These are phyloP conservation scores for Globisporangium uncinulatum DNA, from an alignment of 352 stramenopile genomes.

Conservation along the genomic window DNA sequence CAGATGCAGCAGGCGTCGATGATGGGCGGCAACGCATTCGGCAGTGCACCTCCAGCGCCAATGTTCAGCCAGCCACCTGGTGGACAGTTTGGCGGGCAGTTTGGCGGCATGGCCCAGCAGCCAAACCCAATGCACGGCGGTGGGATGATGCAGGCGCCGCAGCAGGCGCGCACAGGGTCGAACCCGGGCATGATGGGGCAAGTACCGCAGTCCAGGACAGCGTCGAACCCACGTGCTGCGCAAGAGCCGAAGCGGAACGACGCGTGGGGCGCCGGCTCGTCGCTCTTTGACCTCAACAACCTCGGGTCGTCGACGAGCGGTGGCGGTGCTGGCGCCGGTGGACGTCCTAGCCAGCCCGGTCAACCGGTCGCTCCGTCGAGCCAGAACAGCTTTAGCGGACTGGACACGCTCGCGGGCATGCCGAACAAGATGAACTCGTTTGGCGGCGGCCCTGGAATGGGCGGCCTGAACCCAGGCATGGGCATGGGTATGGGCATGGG, in stretches of 20 bases:
- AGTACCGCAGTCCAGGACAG: conserved; percentile 18
- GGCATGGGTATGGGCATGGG: conserved; percentile 39
- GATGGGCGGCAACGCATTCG: conserved; percentile 24
- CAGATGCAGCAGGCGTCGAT: conserved; percentile 45
- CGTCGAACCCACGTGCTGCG: conserved; percentile 17
- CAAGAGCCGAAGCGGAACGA: conserved; percentile 60
- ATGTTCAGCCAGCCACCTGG: conserved; percentile 39
- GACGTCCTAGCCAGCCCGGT: conserved; percentile 25
- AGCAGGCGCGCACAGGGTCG: conserved; percentile 33
- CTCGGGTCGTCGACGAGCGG: conserved; percentile 26
- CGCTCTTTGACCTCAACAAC: conserved; percentile 78
- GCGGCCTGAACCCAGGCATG: conserved; percentile 20
- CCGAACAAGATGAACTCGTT: conserved; percentile 55
- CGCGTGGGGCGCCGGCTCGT: conserved; percentile 75
- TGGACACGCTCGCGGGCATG: conserved; percentile 78
- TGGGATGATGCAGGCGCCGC: conserved; percentile 20
- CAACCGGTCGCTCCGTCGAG: conserved; percentile 4
- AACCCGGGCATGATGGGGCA: conserved; percentile 23
- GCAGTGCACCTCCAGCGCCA: conserved; percentile 23
- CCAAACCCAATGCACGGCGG: conserved; percentile 24
- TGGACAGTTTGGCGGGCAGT: conserved; percentile 39
- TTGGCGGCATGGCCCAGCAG: conserved; percentile 37
- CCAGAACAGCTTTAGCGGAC: conserved; percentile 75
- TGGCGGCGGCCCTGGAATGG: conserved; percentile 24
- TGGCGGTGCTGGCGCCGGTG: conserved; percentile 8